Base-by-base conservation (phyloP, 306 rosid species). In the Pachyrhizus erosus region DNA sequence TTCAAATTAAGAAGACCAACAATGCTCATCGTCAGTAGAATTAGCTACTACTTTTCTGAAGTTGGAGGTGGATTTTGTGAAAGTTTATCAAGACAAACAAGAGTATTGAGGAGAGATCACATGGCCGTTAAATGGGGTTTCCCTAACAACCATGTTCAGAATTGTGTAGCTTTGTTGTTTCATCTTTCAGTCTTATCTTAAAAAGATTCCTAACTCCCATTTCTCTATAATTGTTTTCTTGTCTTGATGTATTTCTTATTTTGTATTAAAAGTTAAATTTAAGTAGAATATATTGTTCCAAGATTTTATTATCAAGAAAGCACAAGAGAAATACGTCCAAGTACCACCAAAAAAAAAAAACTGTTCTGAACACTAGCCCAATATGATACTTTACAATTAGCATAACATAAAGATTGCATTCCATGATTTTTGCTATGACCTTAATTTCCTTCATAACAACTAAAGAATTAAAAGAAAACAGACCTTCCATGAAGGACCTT, bases 401-500 rank as follows among this genome's bases (percentile, higher is more conserved):
- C 62, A 49, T 37, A 78, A 13, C 27, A 26, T 27, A 40, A 73
- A 52, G 75, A 78, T 48, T 39, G 5, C 27, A 49, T 75, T 70
- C 78, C 74, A 70, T 45, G 73, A 80, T 26, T 70, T 61, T 80
- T 24, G 49, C 73, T 58, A 73, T 54, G 80, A 78, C 45, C 82
- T 37, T 45, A 77, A 74, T 57, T 71, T 80, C 77, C 73, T 39
- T 65, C 13, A 43, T 18, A 83, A 70, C 9, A 68, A 42, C 45
- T 29, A 52, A 37, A 34, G 45, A 85, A 57, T 29, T 77, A 77
- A 82, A 52, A 81, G 70, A 83, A 86, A 60, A 67, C 81, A 60
- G 81, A 96, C 98, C 99, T 96, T 93, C 99, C 99, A 23, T 92
- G 92, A 65, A 96, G 86, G 67, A 89, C 94, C 92, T 87, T 92